phyloP scores from a whole-genome alignment of 2,329 filamentous ascomycete species.

The Penicillium hesseltinei region DNA sequence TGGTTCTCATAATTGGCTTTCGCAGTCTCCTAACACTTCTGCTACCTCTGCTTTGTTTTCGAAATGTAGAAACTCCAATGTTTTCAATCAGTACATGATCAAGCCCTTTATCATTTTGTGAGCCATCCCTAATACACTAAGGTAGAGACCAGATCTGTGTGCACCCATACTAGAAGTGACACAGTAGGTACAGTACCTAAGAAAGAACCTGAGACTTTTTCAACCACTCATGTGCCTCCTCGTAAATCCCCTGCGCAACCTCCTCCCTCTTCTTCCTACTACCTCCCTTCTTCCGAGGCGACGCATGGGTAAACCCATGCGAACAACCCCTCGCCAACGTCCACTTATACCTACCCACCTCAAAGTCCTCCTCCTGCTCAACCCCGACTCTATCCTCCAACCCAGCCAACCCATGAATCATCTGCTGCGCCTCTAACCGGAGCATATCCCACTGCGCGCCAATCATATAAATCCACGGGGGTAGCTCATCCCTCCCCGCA shows the following conservation, averaged over 20 bases:
- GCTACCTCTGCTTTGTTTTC: too few species aligned
- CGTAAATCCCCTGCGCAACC: slow-evolving; percentile 5
- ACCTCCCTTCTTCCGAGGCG: not conserved
- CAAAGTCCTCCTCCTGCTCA: slow-evolving; percentile 19
- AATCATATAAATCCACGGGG: slow-evolving; percentile 46
- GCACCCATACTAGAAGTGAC: too few species aligned
- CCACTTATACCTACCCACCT: slow-evolving; percentile 20
- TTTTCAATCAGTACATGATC: too few species aligned
- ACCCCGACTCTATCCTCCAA: slow-evolving; percentile 10
- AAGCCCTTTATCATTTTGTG: too few species aligned
- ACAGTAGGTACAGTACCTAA: not conserved
- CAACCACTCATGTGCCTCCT: slow-evolving; percentile 47
- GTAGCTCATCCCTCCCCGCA: slow-evolving; percentile 37
- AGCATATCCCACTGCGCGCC: slow-evolving; percentile 48
- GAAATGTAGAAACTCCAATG: too few species aligned
- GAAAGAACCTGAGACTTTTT: slow-evolving; percentile 33
- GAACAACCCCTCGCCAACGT: slow-evolving; percentile 15
- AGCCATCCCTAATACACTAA: too few species aligned
- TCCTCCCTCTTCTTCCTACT: not conserved
- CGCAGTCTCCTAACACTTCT: too few species aligned
- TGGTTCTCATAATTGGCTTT: too few species aligned
- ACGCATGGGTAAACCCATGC: slow-evolving; percentile 17
- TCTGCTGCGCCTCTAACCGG: slow-evolving; percentile 36
- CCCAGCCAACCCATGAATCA: slow-evolving; percentile 31
- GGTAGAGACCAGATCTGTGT: too few species aligned